Evolutionary conservation across 805 yeast genomes (phyloP), one percentile per base, ranked within the genome.

Genomic region (Komagataella mondaviorum): DNA sequence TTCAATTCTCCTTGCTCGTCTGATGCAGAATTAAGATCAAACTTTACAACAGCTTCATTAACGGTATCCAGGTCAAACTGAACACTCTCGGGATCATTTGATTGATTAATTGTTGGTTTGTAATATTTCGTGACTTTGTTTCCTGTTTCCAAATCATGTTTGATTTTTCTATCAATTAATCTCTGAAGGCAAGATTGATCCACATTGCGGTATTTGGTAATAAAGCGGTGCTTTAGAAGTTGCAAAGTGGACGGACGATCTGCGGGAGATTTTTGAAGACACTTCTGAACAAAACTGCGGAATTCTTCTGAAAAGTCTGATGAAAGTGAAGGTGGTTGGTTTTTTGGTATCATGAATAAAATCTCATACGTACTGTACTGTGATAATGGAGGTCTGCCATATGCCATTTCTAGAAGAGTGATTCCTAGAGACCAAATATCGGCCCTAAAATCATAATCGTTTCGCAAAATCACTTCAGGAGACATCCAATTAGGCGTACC

Each of bases 391-490:
- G 95, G 93, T 56, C 75, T 81, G 0, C 90, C 88, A 30, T 72
- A 72, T 10, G 84, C 82, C 55, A 85, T 65, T 60, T 85, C 95
- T 52, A 81, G 81, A 2, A 86, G 80, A 43, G 91, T 85, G 54
- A 88, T 84, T 1, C 91, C 93, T 53, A 85, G 66, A 6, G 88
- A 81, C 93, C 93, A 85, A 3, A 85, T 74, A 63, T 85, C 93
- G 0, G 91, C 90, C 50, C 78, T 75, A 51, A 77, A 82, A n/a
- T 81, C 78, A 56, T 81, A 77, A 54, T 76, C 78, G 56, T 78
- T 75, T 59, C 60, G 71, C 55, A 72, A 60, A 23, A 78, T 77
- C 1, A 78, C 77, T 52, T 78, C 83, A 0, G 83, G 83, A 1
- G 83, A 79, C 83, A 78, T 77, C 81, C 82, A 78, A 57, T 77